Evolutionary conservation across 2,329 filamentous ascomycete genomes (phyloP).

Genomic region (Periconia macrospinosa): DNA sequence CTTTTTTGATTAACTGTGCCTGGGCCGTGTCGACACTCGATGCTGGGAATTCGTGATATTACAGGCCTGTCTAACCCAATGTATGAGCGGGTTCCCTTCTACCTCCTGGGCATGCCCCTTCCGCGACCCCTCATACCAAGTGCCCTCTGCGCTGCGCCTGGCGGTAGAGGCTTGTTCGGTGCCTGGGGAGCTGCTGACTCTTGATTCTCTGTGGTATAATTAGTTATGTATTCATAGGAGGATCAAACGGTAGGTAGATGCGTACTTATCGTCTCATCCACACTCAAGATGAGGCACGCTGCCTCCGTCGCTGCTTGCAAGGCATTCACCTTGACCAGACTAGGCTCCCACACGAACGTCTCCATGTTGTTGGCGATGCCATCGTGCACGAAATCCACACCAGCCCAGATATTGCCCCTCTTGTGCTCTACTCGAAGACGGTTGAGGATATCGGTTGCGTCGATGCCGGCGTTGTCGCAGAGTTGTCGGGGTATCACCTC

Average conservation of each 20-base stretch:
- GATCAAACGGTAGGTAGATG: constrained; percentile 6
- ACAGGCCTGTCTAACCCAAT: neutral
- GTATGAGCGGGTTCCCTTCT: constrained; percentile 24
- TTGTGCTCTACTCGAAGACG: constrained; percentile 93
- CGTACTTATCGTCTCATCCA: constrained; percentile 94
- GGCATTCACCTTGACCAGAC: constrained; percentile 94
- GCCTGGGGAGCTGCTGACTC: constrained; percentile 84
- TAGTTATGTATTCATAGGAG: constrained; percentile 15
- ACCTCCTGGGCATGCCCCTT: constrained; percentile 80
- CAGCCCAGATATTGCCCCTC: constrained; percentile 90
- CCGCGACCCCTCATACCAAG: constrained; percentile 72
- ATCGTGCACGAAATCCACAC: constrained; percentile 92
- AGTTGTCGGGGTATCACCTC: constrained; percentile 96
- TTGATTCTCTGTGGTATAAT: constrained; percentile 68
- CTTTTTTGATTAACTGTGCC: neutral
- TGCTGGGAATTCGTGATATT: neutral
- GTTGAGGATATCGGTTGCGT: constrained; percentile 97
- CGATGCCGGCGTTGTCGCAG: constrained; percentile 98
- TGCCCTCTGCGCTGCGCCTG: constrained; percentile 80
- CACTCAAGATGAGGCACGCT: constrained; percentile 89
- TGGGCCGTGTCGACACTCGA: neutral
- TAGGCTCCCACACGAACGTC: constrained; percentile 96
- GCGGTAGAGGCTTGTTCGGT: constrained; percentile 66
- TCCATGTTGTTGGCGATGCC: constrained; percentile 93
- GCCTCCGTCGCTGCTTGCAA: constrained; percentile 96